Evolutionary conservation across 805 yeast genomes (phyloP).

Genomic region (Schwanniomyces occidentalis): DNA sequence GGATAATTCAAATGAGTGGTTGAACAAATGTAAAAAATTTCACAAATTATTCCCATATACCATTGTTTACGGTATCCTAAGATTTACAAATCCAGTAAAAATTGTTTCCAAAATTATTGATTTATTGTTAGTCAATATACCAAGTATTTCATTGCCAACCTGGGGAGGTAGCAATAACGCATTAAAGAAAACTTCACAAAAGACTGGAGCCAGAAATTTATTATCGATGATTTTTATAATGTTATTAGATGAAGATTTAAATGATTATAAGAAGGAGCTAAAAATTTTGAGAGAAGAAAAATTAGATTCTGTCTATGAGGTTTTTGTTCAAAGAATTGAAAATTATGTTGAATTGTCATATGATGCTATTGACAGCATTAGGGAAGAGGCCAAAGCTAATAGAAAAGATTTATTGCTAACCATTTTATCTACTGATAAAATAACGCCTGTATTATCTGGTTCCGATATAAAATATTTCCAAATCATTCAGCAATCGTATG

Average conservation of each 20-base stretch:
- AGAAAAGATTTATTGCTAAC: constrained; percentile 25
- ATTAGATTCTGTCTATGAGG: constrained; percentile 26
- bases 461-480: constrained; percentile 7
- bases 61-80: constrained; percentile 71
- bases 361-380: constrained; percentile 14
- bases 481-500: constrained; percentile 17
- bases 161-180: constrained; percentile 16
- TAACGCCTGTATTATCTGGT: constrained; percentile 19
- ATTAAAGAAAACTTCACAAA: constrained; percentile 8
- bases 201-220: constrained; percentile 35
- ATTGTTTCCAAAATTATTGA: constrained; percentile 80
- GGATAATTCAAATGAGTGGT: constrained; percentile 77
- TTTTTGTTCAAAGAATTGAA: constrained; percentile 26
- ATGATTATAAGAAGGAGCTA: constrained; percentile 57
- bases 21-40: constrained; percentile 65
- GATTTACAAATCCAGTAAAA: constrained; percentile 84
- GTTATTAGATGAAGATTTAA: constrained; percentile 72
- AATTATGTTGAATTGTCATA: constrained; percentile 18
- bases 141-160: constrained; percentile 22
- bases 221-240: constrained; percentile 75
- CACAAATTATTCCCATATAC: constrained; percentile 81
- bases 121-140: constrained; percentile 60
- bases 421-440: constrained; percentile 18
- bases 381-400: constrained; percentile 24
- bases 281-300: constrained; percentile 43